These are phyloP conservation scores for Vicia faba DNA, from an alignment of 306 rosid species.

Conservation along the genomic window DNA sequence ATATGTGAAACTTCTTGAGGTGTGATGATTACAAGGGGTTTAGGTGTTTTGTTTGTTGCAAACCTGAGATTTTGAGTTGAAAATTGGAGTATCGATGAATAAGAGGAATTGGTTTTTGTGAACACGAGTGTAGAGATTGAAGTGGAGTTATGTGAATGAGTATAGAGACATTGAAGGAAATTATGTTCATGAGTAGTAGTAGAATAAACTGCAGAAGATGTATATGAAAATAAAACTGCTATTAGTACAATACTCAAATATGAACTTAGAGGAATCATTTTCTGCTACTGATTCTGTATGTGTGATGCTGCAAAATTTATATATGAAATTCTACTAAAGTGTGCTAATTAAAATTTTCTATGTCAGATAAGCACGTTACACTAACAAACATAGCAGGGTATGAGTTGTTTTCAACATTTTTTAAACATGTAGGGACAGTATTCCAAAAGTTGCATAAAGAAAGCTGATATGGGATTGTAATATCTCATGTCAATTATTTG, in stretches of 20 bases:
- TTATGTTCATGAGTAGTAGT: conserved; percentile 13
- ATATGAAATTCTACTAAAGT: not conserved
- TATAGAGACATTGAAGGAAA: conserved; percentile 25
- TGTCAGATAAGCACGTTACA: no score
- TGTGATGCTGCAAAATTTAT: not conserved
- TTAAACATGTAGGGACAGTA: no score
- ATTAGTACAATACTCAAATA: not conserved
- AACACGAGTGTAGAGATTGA: conserved; percentile 50
- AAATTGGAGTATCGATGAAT: conserved; percentile 41
- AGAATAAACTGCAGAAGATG: conserved; percentile 33
- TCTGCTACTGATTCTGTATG: not conserved
- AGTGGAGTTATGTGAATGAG: conserved; percentile 15
- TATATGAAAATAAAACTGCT: conserved; percentile 38
- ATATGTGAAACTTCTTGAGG: conserved; percentile 38
- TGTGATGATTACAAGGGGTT: conserved; percentile 37
- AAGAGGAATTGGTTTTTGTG: conserved; percentile 55
- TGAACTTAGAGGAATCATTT: conserved; percentile 8
- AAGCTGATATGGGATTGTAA: no score
- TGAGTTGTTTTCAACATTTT: no score
- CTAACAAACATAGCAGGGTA: no score
- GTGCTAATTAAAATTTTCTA: not conserved
- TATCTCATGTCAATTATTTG: no score
- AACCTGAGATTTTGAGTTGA: conserved; percentile 45
- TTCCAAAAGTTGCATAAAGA: no score
- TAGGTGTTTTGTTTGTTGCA: conserved; percentile 27